Base-by-base conservation (phyloP, 768 basidiomycete genomes). In the Megacollybia marginata region DNA sequence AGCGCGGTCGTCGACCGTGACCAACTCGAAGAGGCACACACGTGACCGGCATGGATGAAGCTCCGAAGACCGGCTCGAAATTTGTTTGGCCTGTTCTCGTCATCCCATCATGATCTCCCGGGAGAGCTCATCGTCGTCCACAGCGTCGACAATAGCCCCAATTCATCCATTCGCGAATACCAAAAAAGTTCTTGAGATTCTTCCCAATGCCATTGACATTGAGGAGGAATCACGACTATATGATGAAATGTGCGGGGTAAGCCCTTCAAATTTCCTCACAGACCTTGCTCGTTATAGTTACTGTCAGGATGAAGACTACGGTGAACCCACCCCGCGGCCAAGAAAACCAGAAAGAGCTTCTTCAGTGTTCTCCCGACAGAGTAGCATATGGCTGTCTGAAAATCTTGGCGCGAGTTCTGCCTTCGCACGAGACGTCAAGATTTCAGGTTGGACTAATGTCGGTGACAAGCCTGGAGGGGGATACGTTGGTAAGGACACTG, bases 361-460 rank as follows among this genome's bases (percentile, higher is more conserved):
- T 7, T 85, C 82, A 0, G 64, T 86, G 16, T 80, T 82, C 58
- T 84, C 82, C 0, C 72, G 70, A 12, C 85, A 86, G 42, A 54
- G 49, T 46, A 28, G 23, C 23, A 88, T 88, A 20, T 87, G 80
- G 75, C 69, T 88, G 8, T 78, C 72, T 0, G 84, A 87, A 53
- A 79, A 79, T 50, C 71, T 69, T 0, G 79, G 79, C 1, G 70
- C 73, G 48, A 76, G 74, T 44, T 59, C 62, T 0, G 69, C 75
- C 1, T 88, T 88, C 56, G 78, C 86, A 4, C 73, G 78, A 46
- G 77, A 80, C 58, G 84, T 88, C 4, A 69, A 70, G 45, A 82
- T 88, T 16, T 69, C 69, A 9, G 86, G 85, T 0, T 88, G 85
- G 85, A 82, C 79, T 15, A 80, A 72, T 53, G 85, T 88, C 7